Base-by-base conservation (phyloP, 2,329 filamentous ascomycete species). In the Chaetomium strumarium region DNA sequence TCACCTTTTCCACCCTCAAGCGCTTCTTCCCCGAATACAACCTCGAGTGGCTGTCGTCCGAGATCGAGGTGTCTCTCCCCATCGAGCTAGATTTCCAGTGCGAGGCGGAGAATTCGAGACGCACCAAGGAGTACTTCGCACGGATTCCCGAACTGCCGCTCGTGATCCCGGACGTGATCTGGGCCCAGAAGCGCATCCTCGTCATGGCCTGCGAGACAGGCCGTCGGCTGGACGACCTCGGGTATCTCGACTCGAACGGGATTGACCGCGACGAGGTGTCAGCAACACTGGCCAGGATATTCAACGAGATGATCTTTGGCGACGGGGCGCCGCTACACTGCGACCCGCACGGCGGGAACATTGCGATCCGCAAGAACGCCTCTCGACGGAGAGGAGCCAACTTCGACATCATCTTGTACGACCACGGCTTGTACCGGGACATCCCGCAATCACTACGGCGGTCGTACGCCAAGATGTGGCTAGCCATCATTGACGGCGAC, bases 281-380 rank as follows among this genome's bases (percentile, higher is more conserved):
- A 0, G 91, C 92, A 1, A 87, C 90, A 0, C 76, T 99, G 4
- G 86, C 93, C 0, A 84, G 85, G 54, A 90, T 99, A 54, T 99
- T 99, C 78, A 99, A 99, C 74, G 91, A 97, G 68, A 99, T 99
- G 93, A 96, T 99, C 61, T 99, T 99, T 60, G 91, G 92, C 45
- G 81, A 85, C 48, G 80, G 85, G 54, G 92, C 92, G 0, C 90
- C 93, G 0, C 74, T 99, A 37, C 93, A 99, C 72, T 99, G 93
- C 71, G 93, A 99, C 66, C 93, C 93, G 0, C 93, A 99, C 65
- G 93, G 91, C 44, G 93, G 93, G 42, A 99, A 99, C 65, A 86
- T 99, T 51, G 91, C 93, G 19, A 90, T 99, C 56, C 84, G 91
- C 39, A 84, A 88, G 67, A 93, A 92, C 64, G 68, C 77, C 5